Evolutionary conservation across 805 yeast species (phyloP).

Genomic region (Maudiozyma barnettii): DNA sequence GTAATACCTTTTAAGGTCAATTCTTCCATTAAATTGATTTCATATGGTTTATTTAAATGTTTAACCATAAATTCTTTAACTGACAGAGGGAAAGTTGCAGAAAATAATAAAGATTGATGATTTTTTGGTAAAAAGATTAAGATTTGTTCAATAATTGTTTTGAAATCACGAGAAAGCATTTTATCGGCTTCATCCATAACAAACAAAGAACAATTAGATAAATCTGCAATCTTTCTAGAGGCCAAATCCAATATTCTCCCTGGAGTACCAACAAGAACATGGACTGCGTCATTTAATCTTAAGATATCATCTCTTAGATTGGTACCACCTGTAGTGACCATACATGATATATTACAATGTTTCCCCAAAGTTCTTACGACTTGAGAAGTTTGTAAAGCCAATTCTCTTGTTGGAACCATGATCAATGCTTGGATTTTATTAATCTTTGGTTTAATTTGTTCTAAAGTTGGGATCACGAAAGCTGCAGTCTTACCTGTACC

Average conservation of each 20-base stretch:
- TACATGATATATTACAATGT: conserved; percentile 83
- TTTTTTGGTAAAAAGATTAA: conserved; percentile 67
- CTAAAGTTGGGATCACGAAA: conserved; percentile 86
- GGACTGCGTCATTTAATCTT: conserved; percentile 88
- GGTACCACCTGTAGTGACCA: conserved; percentile 99
- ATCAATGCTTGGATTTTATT: conserved; percentile 85
- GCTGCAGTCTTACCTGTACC: conserved; percentile 99
- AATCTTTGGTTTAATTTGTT: conserved; percentile 74
- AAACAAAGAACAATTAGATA: conserved; percentile 76
- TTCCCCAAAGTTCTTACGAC: conserved; percentile 93
- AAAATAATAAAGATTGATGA: conserved; percentile 78
- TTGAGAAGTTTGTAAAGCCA: conserved; percentile 94
- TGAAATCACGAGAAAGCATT: conserved; percentile 86
- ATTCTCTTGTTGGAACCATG: conserved; percentile 94
- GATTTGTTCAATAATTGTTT: conserved; percentile 77
- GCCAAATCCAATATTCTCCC: conserved; percentile 96
- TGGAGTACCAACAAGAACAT: conserved; percentile 92
- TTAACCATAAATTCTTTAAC: conserved; percentile 89
- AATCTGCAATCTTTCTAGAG: conserved; percentile 75
- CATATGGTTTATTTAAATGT: conserved; percentile 85
- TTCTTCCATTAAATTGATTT: conserved; percentile 96
- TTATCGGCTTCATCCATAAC: conserved; percentile 99
- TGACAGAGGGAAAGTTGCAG: conserved; percentile 93
- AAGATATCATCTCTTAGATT: conserved; percentile 86
- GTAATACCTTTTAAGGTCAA: conserved; percentile 92